Evolutionary conservation across 2,329 filamentous ascomycete genomes (phyloP).

Genomic region (Ceratocystis harringtonii): DNA sequence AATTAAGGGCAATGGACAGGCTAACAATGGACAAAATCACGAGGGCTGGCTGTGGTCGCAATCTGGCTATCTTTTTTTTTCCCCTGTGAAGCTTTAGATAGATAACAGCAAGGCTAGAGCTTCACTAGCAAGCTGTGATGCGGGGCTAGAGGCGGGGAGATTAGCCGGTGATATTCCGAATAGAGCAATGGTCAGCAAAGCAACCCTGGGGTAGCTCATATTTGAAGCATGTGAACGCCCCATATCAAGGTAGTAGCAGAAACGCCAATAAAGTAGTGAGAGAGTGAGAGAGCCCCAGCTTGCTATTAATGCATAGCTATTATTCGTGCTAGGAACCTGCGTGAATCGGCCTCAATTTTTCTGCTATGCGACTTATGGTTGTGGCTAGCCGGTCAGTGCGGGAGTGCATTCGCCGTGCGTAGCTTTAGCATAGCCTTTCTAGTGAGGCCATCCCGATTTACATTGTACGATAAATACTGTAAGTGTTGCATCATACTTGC

Average conservation of each 20-base stretch:
- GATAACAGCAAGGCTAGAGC: conserved; percentile 6
- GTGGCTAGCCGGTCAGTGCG: no score
- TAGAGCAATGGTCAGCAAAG: not conserved
- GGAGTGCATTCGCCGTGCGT: not conserved
- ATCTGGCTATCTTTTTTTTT: not conserved
- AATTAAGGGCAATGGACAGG: not conserved
- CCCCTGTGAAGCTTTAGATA: not conserved
- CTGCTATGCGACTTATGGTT: no score
- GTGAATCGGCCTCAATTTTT: not conserved
- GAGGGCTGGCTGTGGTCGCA: not conserved
- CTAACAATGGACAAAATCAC: not conserved
- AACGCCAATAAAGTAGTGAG: not conserved
- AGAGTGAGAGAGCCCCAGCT: no score
- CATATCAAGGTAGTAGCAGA: not conserved
- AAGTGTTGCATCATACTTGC: not conserved
- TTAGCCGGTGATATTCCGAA: conserved; percentile 2
- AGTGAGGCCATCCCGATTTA: not conserved
- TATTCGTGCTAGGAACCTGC: not conserved
- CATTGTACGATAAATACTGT: not conserved
- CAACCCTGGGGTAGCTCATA: not conserved
- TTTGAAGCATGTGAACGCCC: not conserved
- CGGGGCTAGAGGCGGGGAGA: not conserved
- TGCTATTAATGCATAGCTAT: not conserved
- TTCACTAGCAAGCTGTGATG: conserved; percentile 6
- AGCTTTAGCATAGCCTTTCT: not conserved